Conservation (phyloP, 2,329 filamentous ascomycete species). For the Ophiostoma piceae region DNA sequence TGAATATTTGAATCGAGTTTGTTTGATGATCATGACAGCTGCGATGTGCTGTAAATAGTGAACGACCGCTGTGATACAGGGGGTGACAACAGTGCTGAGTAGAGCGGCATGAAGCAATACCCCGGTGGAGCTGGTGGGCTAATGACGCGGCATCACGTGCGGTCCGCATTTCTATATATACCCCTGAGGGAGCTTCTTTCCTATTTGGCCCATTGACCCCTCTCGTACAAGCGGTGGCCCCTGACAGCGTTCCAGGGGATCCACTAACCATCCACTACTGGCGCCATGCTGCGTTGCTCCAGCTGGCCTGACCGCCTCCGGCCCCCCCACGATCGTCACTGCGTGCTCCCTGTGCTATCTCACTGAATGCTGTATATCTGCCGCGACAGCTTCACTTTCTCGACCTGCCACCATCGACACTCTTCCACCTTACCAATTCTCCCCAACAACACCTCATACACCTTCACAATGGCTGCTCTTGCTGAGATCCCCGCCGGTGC, state of each 20-base stretch:
- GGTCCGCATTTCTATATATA: neutral
- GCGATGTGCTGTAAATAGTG: neutral
- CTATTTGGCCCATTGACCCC: neutral
- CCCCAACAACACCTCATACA: neutral
- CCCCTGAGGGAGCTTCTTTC: neutral
- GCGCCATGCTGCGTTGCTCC: neutral
- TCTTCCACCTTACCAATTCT: neutral
- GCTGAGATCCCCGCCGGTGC: slow-evolving; percentile 54
- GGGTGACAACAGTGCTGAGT: no score
- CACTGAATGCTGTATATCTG: neutral
- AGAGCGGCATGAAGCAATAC: neutral
- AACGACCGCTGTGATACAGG: neutral
- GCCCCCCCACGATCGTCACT: slow-evolving; percentile 7
- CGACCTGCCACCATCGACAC: neutral
- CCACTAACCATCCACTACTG: neutral
- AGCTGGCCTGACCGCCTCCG: slow-evolving; percentile 9
- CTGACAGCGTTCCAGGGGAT: neutral
- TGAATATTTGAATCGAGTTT: neutral
- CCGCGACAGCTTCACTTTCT: neutral
- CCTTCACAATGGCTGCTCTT: slow-evolving; percentile 43
- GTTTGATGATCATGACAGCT: neutral
- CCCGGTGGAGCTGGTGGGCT: neutral
- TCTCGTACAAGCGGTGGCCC: neutral
- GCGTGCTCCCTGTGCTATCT: neutral
- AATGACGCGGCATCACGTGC: slow-evolving; percentile 24